Evolutionary conservation across 805 yeast species (phyloP).

Genomic region (Candida michaelii): DNA sequence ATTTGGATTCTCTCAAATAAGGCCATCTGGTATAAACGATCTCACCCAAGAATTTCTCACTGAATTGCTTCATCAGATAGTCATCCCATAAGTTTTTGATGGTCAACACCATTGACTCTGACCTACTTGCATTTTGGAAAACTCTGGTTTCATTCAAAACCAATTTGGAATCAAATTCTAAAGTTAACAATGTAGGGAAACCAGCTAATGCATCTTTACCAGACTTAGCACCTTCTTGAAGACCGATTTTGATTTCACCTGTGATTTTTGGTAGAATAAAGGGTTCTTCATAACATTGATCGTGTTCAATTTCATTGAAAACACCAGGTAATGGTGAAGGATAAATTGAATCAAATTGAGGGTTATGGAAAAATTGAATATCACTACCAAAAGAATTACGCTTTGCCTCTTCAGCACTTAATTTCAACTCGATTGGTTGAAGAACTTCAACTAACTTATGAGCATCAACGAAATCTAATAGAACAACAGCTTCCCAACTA

Average conservation of each 20-base stretch:
- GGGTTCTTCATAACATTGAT: conserved; percentile 70
- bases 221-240: conserved; percentile 61
- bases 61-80: conserved; percentile 60
- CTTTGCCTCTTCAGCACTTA: conserved; percentile 66
- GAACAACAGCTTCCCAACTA: conserved; percentile 96
- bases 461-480: conserved; percentile 89
- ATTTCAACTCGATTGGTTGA: conserved; percentile 58
- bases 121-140: conserved; percentile 81
- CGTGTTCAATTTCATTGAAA: conserved; percentile 75
- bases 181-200: conserved; percentile 78
- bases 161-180: conserved; percentile 59
- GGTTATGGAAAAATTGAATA: conserved; percentile 67
- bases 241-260: conserved; percentile 49
- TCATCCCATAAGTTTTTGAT: conserved; percentile 57
- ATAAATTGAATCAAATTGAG: conserved; percentile 66
- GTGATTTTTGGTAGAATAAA: conserved; percentile 52
- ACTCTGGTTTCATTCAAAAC: conserved; percentile 65
- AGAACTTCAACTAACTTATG: conserved; percentile 70
- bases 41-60: conserved; percentile 59
- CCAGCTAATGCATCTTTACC: conserved; percentile 83
- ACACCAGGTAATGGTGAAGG: conserved; percentile 76
- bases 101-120: conserved; percentile 74
- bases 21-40: conserved; percentile 86
- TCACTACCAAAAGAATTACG: conserved; percentile 79
- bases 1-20: conserved; percentile 76